Evolutionary conservation across 768 basidiomycete genomes (phyloP).

Genomic region (Wakefieldia striispora): DNA sequence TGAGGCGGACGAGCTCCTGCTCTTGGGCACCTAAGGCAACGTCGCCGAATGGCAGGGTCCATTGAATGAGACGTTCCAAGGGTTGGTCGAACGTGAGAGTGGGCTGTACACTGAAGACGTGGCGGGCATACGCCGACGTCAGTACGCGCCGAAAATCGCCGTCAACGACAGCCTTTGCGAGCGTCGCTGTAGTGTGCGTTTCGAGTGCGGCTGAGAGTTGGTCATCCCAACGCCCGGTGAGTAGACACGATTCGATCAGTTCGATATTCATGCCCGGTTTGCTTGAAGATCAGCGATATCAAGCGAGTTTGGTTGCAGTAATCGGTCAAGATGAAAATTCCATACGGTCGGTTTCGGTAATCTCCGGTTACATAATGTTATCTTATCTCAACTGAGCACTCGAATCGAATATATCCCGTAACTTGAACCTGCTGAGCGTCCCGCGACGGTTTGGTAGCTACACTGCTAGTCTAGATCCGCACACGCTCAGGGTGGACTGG

Average conservation of each 20-base stretch:
- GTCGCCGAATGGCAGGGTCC: constrained; percentile 22
- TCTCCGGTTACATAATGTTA: background rate
- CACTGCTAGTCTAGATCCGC: no score
- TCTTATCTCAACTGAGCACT: constrained; percentile 2
- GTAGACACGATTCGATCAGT: constrained; percentile 52
- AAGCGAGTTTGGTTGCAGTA: no score
- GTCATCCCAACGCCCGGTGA: constrained; percentile 48
- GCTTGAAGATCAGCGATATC: background rate
- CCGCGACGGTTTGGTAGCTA: background rate
- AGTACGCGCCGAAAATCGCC: constrained; percentile 58
- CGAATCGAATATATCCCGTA: background rate
- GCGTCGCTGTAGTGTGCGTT: constrained; percentile 26
- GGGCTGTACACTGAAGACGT: constrained; percentile 36
- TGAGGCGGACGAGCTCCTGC: constrained; percentile 55
- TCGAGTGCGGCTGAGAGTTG: constrained; percentile 21
- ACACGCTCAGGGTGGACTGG: background rate
- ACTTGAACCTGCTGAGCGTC: background rate
- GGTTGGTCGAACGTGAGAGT: constrained; percentile 37
- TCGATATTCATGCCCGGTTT: constrained; percentile 18
- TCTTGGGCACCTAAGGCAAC: constrained; percentile 34
- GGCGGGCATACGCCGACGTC: constrained; percentile 43
- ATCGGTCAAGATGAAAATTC: no score
- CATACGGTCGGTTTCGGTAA: no score
- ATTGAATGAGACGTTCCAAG: constrained; percentile 36
- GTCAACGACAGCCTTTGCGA: constrained; percentile 56